Evolutionary conservation across 108 stramenopile species (phyloP), one percentile per base, ranked within the genome.

Genomic region (Aureococcus anophagefferens): DNA sequence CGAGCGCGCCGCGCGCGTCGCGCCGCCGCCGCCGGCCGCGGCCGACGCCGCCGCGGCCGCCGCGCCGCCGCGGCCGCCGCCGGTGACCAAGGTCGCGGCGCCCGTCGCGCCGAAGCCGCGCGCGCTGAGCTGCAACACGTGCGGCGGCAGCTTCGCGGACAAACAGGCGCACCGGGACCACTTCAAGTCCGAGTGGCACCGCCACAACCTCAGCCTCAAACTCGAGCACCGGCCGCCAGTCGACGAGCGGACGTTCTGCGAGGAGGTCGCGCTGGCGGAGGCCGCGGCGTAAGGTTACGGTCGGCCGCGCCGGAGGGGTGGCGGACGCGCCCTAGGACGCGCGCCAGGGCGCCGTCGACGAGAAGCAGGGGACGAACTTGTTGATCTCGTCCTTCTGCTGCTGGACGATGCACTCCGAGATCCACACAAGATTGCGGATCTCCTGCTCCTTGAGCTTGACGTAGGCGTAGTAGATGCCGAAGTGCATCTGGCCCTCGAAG

Each of bases 391-490:
- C 98, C 77, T 96, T 93, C 81, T 95, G 94, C 63, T 90, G 89
- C 86, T 99, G 98, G 44, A 97, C 82, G 75, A 99, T 96, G 82
- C 98, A 99, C 76, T 99, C 98, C 33, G 89, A 85, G 74, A 99
- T 94, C 98, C 98, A 99, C 30, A 97, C 98, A 79, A 99, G 83
- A 84, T 99, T 99, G 67, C 96, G 91, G 72, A 97, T 95, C 81
- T 99, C 96, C 84, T 98, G 96, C 82, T 98, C 96, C 93, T 99
- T 99, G 69, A 99, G 94, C 87, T 97, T 97, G 33, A 97, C 94
- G 82, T 97, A 98, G 29, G 98, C 95, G 77, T 99, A 99, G 78
- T 96, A 98, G 64, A 85, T 79, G 4, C 83, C 98, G 75, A 90
- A 99, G 80, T 99, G 96, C 81, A 99, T 91, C 83, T 99, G 98